Evolutionary conservation across 495 filamentous ascomycete genomes (phyloP).

Genomic region (Xylaria venustula): DNA sequence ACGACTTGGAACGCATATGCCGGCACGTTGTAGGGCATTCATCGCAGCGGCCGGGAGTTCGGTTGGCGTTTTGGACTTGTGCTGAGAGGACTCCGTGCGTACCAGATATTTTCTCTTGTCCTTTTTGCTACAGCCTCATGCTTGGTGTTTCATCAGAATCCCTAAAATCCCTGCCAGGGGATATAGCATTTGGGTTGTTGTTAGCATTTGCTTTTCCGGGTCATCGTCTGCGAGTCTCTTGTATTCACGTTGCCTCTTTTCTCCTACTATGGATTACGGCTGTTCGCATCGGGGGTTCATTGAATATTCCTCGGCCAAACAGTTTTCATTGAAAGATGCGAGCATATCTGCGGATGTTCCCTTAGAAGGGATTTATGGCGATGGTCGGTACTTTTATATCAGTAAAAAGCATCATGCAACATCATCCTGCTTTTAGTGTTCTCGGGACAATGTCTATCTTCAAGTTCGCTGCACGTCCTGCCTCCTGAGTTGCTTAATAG

Average conservation of each 20-base stretch:
- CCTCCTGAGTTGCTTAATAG: too few relatives aligned
- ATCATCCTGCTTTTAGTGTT: neutral
- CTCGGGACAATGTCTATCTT: neutral
- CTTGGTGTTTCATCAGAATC: neutral
- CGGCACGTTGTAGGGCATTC: conserved; percentile 14
- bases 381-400: neutral
- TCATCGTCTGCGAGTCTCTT: neutral
- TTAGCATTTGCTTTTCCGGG: neutral
- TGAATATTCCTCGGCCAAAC: neutral
- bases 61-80: conserved; percentile 29
- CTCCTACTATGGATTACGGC: neutral
- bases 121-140: conserved; percentile 2
- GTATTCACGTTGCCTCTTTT: neutral
- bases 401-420: neutral
- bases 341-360: neutral
- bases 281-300: conserved; percentile 2
- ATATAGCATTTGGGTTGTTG: neutral
- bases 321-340: neutral
- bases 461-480: neutral
- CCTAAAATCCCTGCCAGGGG: neutral
- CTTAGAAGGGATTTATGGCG: neutral
- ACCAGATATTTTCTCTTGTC: neutral
- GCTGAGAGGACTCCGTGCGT: conserved; percentile 15
- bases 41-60: conserved; percentile 27
- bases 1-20: neutral